These are phyloP conservation scores for Ophiostoma angusticollis DNA, from an alignment of 2,329 filamentous ascomycete species.

Conservation along the genomic window DNA sequence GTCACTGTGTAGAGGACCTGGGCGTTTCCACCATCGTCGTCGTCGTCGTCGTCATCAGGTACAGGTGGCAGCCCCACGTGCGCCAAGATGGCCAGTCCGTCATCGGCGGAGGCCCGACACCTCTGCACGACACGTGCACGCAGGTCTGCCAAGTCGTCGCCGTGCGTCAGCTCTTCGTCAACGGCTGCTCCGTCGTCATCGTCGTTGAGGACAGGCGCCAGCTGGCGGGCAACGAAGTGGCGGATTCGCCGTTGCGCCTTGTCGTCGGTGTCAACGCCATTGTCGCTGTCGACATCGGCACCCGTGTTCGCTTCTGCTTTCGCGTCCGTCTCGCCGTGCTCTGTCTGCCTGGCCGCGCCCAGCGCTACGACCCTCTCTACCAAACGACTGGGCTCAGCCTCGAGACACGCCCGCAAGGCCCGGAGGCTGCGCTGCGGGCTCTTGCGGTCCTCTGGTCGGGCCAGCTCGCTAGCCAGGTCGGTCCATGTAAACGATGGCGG, in stretches of 20 bases:
- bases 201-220: constrained; percentile 8
- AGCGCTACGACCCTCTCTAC: too few species aligned
- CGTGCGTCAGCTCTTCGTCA: neutral
- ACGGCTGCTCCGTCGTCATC: neutral
- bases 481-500: constrained; percentile 8
- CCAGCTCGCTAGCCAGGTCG: constrained; percentile 7
- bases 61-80: neutral
- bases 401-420: constrained; percentile 6
- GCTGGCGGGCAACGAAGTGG: constrained; percentile 6
- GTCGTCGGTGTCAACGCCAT: neutral
- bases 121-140: neutral
- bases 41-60: neutral
- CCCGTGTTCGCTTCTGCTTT: too few species aligned
- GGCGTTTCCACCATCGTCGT: constrained; percentile 5
- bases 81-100: constrained; percentile 12
- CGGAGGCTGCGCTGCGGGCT: constrained; percentile 4
- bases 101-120: constrained; percentile 9
- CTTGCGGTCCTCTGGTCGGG: constrained; percentile 2
- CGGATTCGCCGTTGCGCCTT: constrained; percentile 3
- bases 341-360: too few species aligned
- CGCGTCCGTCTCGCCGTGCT: too few species aligned
- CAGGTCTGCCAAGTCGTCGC: constrained; percentile 1
- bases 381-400: constrained; percentile 1
- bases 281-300: neutral
- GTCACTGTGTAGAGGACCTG: constrained; percentile 22